Percentiles rank a stretch among this genome's conserved stretches.
Evolutionary conservation across 2,329 filamentous ascomycete species (phyloP).

Genomic region (Calcarisporium arbuscula): DNA sequence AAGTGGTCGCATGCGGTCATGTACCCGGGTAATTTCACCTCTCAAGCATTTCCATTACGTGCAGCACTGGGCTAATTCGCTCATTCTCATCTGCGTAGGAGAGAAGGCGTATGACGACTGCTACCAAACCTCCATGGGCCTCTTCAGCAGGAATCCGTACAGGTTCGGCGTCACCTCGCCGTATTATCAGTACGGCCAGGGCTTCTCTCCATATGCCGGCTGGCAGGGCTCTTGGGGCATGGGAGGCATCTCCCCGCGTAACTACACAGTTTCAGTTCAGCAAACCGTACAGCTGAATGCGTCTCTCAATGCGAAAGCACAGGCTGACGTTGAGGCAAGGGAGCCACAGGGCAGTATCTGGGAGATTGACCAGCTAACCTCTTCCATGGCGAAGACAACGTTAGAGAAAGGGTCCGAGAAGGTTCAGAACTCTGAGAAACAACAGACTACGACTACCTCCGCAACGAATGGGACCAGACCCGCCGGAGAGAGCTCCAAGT

Average conservation of each 20-base stretch:
- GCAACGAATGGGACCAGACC: background rate
- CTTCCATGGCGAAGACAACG: conserved; percentile 1
- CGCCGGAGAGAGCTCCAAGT: conserved; percentile 12
- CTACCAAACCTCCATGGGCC: background rate
- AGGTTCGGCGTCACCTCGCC: conserved; percentile 7
- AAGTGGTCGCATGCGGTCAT: conserved; percentile 39
- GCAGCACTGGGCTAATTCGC: too few relatives aligned
- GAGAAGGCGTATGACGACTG: conserved; percentile 24
- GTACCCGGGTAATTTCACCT: conserved; percentile 27
- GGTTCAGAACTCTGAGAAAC: too few relatives aligned
- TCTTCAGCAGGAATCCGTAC: conserved; percentile 10
- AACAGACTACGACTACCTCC: background rate
- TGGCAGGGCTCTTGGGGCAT: too few relatives aligned
- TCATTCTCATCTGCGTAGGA: conserved; percentile 13
- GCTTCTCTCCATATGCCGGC: too few relatives aligned
- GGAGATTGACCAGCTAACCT: conserved; percentile 2
- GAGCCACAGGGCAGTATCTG: conserved; percentile 9
- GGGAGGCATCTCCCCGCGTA: conserved; percentile 1
- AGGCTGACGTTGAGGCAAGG: conserved; percentile 5
- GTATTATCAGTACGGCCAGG: conserved; percentile 2
- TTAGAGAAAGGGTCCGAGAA: too few relatives aligned
- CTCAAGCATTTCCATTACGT: too few relatives aligned
- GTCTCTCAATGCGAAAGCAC: conserved; percentile 7
- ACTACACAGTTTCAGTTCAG: conserved; percentile 6
- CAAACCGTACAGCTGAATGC: conserved; percentile 8